Conservation (phyloP, 2,329 filamentous ascomycete genomes). For the Colletotrichum sansevieriae region DNA sequence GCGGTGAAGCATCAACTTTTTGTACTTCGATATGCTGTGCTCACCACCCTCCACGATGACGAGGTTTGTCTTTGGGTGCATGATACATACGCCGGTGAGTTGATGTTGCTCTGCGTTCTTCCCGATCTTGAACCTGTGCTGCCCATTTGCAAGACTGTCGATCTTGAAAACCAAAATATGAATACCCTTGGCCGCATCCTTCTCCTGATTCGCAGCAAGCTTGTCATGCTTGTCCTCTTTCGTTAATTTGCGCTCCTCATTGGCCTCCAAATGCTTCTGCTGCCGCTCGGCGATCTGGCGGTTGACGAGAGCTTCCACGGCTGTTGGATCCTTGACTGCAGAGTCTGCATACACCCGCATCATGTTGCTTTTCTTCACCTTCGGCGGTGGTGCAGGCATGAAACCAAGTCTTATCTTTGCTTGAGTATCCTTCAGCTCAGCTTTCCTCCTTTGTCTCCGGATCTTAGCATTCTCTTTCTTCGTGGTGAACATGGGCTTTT, state of each 20-base stretch:
- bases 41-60: conserved; percentile 93
- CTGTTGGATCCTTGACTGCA: conserved; percentile 94
- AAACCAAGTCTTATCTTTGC: conserved; percentile 94
- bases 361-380: conserved; percentile 96
- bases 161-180: conserved; percentile 91
- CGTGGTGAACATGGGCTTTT: conserved; percentile 94
- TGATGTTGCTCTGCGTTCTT: conserved; percentile 92
- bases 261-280: conserved; percentile 80
- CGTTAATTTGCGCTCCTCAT: conserved; percentile 88
- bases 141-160: conserved; percentile 88
- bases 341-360: conserved; percentile 80
- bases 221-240: conserved; percentile 92
- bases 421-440: conserved; percentile 94
- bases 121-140: conserved; percentile 93
- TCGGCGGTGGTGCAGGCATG: conserved; percentile 89
- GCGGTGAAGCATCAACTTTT: conserved; percentile 92
- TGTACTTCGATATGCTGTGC: conserved; percentile 86
- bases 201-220: conserved; percentile 83
- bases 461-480: conserved; percentile 91
- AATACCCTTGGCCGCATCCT: conserved; percentile 89
- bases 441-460: conserved; percentile 89
- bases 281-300: conserved; percentile 90
- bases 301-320: conserved; percentile 94
- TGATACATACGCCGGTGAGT: conserved; percentile 90
- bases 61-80: conserved; percentile 90